Conservation (phyloP, 306 rosid species). For the Cicer bijugum region DNA sequence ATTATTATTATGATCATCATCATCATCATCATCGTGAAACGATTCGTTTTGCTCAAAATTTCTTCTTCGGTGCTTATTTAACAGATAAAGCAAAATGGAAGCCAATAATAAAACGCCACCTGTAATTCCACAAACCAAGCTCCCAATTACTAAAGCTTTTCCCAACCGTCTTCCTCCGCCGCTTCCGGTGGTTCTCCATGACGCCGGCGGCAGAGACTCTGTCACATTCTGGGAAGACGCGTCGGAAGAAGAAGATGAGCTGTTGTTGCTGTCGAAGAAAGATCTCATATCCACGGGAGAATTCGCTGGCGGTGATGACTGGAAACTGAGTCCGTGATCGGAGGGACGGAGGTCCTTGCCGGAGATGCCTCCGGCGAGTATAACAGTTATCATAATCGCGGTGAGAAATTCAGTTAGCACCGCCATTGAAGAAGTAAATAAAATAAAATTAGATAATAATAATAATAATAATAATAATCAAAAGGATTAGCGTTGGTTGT, state of each 20-base stretch:
- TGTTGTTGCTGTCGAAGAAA: slow-evolving; percentile 65
- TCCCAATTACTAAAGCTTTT: slow-evolving; percentile 58
- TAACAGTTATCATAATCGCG: not conserved
- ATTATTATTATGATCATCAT: not conserved
- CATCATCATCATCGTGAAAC: not conserved
- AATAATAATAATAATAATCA: not conserved
- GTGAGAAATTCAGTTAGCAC: slow-evolving; percentile 33
- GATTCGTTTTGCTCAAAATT: slow-evolving; percentile 39
- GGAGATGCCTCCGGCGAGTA: slow-evolving; percentile 47
- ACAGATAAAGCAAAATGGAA: slow-evolving; percentile 57
- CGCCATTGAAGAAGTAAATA: slow-evolving; percentile 33
- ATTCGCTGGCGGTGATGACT: slow-evolving; percentile 50
- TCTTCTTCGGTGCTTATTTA: slow-evolving; percentile 48
- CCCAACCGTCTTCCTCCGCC: slow-evolving; percentile 49
- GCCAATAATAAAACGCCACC: slow-evolving; percentile 76
- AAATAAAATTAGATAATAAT: too few species aligned
- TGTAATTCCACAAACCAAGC: slow-evolving; percentile 73
- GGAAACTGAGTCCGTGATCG: slow-evolving; percentile 72
- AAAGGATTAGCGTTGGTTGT: not conserved
- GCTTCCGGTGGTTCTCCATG: slow-evolving; percentile 49
- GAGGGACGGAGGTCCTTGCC: slow-evolving; percentile 79
- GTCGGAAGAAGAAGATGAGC: slow-evolving; percentile 45
- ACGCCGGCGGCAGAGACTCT: slow-evolving; percentile 49
- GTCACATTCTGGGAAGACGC: slow-evolving; percentile 52
- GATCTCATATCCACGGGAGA: slow-evolving; percentile 58